Evolutionary conservation across 129 eudicot species (phyloP).

Genomic region (Tanacetum coccineum): DNA sequence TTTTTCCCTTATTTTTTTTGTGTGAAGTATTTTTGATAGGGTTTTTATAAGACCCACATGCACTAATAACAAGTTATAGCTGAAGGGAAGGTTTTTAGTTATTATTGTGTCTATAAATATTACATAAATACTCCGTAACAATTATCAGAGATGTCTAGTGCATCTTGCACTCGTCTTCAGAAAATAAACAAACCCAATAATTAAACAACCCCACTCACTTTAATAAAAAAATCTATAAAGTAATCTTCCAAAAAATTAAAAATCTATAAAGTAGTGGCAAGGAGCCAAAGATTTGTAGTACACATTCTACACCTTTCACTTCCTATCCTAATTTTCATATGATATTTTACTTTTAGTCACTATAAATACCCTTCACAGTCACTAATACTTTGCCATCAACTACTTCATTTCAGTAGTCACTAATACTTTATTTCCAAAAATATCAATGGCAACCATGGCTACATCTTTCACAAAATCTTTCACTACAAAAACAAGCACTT

Average conservation of each 20-base stretch:
- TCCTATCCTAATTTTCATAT: conserved; percentile 35
- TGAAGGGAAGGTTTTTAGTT: too few species aligned
- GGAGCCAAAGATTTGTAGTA: conserved; percentile 5
- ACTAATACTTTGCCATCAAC: not conserved
- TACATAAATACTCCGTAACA: too few species aligned
- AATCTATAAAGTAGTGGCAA: conserved; percentile 24
- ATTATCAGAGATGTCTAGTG: too few species aligned
- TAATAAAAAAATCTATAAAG: not conserved
- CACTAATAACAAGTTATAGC: too few species aligned
- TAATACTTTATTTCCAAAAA: not conserved
- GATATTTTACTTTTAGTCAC: not conserved
- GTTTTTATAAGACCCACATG: too few species aligned
- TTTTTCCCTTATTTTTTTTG: too few species aligned
- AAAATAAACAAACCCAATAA: too few species aligned
- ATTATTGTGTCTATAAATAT: too few species aligned
- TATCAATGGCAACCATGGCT: conserved; percentile 48
- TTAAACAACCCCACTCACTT: not conserved
- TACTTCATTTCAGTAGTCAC: not conserved
- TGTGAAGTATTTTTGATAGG: too few species aligned
- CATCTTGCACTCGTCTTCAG: too few species aligned
- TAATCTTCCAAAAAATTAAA: not conserved
- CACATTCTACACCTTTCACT: conserved; percentile 44
- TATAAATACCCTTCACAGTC: conserved; percentile 13
- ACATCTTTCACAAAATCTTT: conserved; percentile 47
- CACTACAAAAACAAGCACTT: conserved; percentile 27